Evolutionary conservation across 2,329 filamentous ascomycete genomes (phyloP).

Genomic region (Diaporthe sp.): DNA sequence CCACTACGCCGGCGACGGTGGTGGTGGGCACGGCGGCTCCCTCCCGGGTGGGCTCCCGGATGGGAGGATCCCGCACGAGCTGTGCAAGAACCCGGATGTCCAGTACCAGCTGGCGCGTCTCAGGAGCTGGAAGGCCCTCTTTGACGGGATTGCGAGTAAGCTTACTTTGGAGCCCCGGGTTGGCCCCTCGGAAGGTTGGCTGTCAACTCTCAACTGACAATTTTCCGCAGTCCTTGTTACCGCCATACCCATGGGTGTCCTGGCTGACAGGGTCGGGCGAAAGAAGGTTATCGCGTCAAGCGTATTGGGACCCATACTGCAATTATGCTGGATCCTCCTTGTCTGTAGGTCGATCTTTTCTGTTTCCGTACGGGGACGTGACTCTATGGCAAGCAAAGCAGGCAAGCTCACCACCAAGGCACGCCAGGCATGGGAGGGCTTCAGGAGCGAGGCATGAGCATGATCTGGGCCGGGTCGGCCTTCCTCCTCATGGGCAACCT

Average conservation of each 20-base stretch:
- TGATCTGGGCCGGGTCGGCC: constrained; percentile 39
- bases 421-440: constrained; percentile 34
- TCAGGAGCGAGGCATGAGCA: constrained; percentile 33
- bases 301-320: constrained; percentile 38
- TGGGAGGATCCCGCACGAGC: constrained; percentile 14
- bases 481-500: constrained; percentile 42
- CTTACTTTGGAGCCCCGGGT: neutral
- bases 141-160: constrained; percentile 41
- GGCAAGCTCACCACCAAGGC: neutral
- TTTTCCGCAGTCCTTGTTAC: constrained; percentile 37
- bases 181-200: neutral
- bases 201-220: neutral
- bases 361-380: neutral
- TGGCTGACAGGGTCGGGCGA: constrained; percentile 41
- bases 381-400: neutral
- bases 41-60: neutral
- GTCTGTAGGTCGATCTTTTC: constrained; percentile 32
- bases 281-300: constrained; percentile 40
- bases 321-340: constrained; percentile 36
- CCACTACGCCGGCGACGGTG: constrained; percentile 11
- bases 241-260: constrained; percentile 40
- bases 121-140: constrained; percentile 41
- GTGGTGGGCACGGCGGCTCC: neutral
- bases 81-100: constrained; percentile 38
- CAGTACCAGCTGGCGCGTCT: constrained; percentile 40